Evolutionary conservation across 805 yeast species (phyloP).

Genomic region (Nakazawaea ernobii): DNA sequence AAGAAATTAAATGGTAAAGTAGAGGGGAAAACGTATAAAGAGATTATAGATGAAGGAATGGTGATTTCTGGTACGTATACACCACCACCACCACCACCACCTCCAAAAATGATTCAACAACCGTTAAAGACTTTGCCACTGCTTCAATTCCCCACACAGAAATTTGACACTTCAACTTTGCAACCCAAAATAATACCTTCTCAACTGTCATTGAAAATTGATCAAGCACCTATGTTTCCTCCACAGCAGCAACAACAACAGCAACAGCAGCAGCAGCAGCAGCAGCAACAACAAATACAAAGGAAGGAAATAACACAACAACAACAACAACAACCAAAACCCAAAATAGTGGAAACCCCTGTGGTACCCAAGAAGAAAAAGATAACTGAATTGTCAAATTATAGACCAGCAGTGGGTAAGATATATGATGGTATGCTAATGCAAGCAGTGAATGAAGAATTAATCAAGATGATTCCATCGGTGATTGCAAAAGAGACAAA

Average conservation of each 20-base stretch:
- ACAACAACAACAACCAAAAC: neutral
- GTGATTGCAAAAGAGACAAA: constrained; percentile 1
- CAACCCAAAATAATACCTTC: neutral
- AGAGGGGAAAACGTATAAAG: constrained; percentile 20
- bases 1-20: constrained; percentile 34
- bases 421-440: constrained; percentile 20
- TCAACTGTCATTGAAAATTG: neutral
- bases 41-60: constrained; percentile 35
- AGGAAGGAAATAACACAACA: neutral
- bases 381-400: constrained; percentile 23
- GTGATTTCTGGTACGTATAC: constrained; percentile 9
- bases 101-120: neutral
- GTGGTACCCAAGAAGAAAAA: constrained; percentile 12
- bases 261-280: neutral
- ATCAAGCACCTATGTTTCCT: neutral
- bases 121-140: constrained; percentile 4
- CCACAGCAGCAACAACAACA: neutral
- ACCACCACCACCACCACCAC: neutral
- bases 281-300: neutral
- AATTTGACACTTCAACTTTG: neutral
- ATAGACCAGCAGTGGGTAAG: constrained; percentile 22
- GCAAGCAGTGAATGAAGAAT: constrained; percentile 22
- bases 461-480: constrained; percentile 17
- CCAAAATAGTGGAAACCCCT: constrained; percentile 2
- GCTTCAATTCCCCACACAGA: too few species aligned